Base-by-base conservation (phyloP, 2,329 filamentous ascomycete species). In the Waltergamsia citrina region DNA sequence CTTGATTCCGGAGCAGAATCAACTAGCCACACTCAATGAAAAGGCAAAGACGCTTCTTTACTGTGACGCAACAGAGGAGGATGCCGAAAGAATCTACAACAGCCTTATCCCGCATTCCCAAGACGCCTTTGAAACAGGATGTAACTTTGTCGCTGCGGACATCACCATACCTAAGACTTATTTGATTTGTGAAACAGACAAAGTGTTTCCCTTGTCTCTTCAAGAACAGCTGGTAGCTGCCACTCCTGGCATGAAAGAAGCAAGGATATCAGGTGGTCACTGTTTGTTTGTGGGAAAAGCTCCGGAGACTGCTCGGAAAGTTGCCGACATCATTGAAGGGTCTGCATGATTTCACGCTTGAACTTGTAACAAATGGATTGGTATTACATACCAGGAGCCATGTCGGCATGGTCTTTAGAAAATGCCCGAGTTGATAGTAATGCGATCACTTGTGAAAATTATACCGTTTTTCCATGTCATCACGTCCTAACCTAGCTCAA, bases 121-220 rank as follows among this genome's bases (percentile, higher is more conserved):
- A 15, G 27, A 29, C 15, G 9, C 10, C 15, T 29, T 10, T 15
- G 27, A 29, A 15, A 29, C 27, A 15, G 10, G 10, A 15, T 29
- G 27, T 15, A 10, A 29, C 15, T 29, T 29, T 15, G 16, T 29
- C 27, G 27, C 27, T 10, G 10, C 27, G 10, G 27, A 29, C 27
- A 16, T 29, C 8, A 29, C 27, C 27, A 29, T 29, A 9, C 27
- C 27, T 16, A 29, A 10, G 27, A 16, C 27, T 16, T 29, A 10
- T 35, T 90, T 96, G 50, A 90, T 96, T 43, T 96, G 90, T 29
- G 90, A 96, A 68, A 96, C 90, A 17, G 90, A 90, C 45, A 78
- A 96, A 22, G 90, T 96, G 51, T 96, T 96, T 64, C 96, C 90
- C 39, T 96, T 96, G 60, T 96, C 90, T 29, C 15, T 29, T 9